A percentile compares a stretch with the other conserved stretches of the same genome.
phyloP scores from a whole-genome alignment of 805 yeast species.

The Wickerhamiella vanderwaltii region DNA sequence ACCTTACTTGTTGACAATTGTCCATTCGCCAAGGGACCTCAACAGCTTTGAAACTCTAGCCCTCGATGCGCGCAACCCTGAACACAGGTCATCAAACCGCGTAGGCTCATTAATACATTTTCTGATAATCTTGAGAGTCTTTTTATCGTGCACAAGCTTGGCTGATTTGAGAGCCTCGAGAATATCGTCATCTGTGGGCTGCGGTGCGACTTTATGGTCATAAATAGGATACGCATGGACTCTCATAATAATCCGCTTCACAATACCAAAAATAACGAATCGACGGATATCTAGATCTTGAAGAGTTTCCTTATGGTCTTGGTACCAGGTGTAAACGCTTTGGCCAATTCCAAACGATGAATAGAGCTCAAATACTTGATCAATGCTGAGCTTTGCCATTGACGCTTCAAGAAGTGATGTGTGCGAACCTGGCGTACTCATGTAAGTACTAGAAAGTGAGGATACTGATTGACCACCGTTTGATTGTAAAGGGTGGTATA shows the following conservation, averaged over 20 bases:
- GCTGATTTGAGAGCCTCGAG: slow-evolving; percentile 7
- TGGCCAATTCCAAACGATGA: slow-evolving; percentile 67
- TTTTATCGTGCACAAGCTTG: background rate
- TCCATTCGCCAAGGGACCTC: slow-evolving; percentile 19
- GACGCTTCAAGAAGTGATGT: slow-evolving; percentile 6
- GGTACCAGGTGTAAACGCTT: slow-evolving; percentile 70
- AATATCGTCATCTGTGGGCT: slow-evolving; percentile 4
- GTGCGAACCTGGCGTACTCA: slow-evolving; percentile 9
- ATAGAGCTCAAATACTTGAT: slow-evolving; percentile 52
- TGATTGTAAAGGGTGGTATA: slow-evolving; percentile 32
- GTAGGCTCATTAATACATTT: slow-evolving; percentile 14
- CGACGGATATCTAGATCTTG: slow-evolving; percentile 66
- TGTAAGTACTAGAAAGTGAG: slow-evolving; percentile 8
- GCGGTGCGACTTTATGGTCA: slow-evolving; percentile 16
- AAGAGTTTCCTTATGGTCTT: slow-evolving; percentile 46
- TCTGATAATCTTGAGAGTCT: slow-evolving; percentile 5
- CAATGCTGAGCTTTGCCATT: slow-evolving; percentile 8
- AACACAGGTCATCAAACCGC: slow-evolving; percentile 20
- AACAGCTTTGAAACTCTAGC: slow-evolving; percentile 17
- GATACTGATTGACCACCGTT: slow-evolving; percentile 7
- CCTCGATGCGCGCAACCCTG: slow-evolving; percentile 20
- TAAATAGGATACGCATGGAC: slow-evolving; percentile 65
- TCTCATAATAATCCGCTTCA: slow-evolving; percentile 70
- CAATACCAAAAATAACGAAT: slow-evolving; percentile 75
- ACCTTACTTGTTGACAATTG: slow-evolving; percentile 12